Evolutionary conservation across 495 filamentous ascomycete genomes (phyloP).

Genomic region (Trichoderma virens): DNA sequence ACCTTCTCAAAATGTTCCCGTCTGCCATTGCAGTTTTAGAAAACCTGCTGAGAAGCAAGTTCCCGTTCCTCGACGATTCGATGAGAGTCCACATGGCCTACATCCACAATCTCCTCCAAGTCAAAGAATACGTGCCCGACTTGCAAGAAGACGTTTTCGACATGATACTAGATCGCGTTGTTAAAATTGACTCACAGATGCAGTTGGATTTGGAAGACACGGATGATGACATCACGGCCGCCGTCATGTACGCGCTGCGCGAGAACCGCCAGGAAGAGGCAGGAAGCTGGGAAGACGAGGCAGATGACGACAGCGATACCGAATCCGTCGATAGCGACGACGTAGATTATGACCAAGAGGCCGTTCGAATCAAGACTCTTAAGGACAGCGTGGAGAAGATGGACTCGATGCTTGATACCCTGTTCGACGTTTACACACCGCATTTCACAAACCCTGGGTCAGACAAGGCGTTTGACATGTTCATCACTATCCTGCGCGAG

Average conservation of each 20-base stretch:
- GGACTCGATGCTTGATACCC: slow-evolving; percentile 80
- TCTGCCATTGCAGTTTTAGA: slow-evolving; percentile 60
- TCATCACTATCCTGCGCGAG: slow-evolving; percentile 70
- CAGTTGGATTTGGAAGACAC: slow-evolving; percentile 86
- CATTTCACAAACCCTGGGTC: slow-evolving; percentile 51
- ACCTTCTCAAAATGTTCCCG: slow-evolving; percentile 69
- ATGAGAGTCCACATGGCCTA: slow-evolving; percentile 67
- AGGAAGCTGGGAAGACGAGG: slow-evolving; percentile 45
- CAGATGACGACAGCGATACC: slow-evolving; percentile 53
- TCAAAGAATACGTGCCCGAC: slow-evolving; percentile 69
- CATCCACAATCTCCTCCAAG: slow-evolving; percentile 65
- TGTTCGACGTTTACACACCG: slow-evolving; percentile 74
- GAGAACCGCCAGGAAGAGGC: slow-evolving; percentile 20
- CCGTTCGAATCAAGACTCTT: slow-evolving; percentile 48
- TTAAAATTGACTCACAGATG: slow-evolving; percentile 88
- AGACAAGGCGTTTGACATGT: slow-evolving; percentile 40
- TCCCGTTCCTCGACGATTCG: slow-evolving; percentile 67
- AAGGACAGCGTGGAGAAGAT: slow-evolving; percentile 82
- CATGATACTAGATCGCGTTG: slow-evolving; percentile 71
- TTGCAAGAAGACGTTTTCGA: slow-evolving; percentile 77
- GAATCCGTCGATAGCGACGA: slow-evolving; percentile 45
- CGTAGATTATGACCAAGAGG: slow-evolving; percentile 33
- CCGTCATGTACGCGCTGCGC: slow-evolving; percentile 34
- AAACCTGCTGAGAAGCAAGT: slow-evolving; percentile 54
- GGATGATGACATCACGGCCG: slow-evolving; percentile 43